phyloP scores from a whole-genome alignment of 768 basidiomycete species.

The Naganishia onofrii region DNA sequence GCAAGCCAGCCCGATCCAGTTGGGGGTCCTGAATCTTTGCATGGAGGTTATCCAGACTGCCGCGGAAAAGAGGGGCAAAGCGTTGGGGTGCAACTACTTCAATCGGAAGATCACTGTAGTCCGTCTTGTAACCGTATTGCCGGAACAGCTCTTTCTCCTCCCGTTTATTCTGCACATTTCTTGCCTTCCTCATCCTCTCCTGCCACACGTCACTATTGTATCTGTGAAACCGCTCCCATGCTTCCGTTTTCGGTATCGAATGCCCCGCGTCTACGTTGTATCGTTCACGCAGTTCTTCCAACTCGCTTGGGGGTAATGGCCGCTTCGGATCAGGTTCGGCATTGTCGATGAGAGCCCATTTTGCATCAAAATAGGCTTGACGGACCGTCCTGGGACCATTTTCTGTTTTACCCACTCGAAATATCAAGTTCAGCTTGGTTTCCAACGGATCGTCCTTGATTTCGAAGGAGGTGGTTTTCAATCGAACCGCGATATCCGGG shows the following conservation, averaged over 20 bases:
- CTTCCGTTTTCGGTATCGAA: constrained; percentile 69
- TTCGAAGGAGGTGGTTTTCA: constrained; percentile 69
- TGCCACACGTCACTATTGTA: constrained; percentile 75
- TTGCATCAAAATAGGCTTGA: constrained; percentile 75
- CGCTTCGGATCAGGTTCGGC: not conserved
- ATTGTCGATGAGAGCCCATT: constrained; percentile 63
- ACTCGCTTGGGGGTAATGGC: constrained; percentile 14
- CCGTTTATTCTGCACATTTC: constrained; percentile 56
- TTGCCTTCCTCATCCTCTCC: constrained; percentile 58
- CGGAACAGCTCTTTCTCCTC: constrained; percentile 59
- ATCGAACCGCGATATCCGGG: constrained; percentile 62
- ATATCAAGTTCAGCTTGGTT: constrained; percentile 69
- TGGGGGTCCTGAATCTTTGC: constrained; percentile 63
- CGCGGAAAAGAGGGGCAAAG: constrained; percentile 69
- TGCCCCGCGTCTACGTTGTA: constrained; percentile 54
- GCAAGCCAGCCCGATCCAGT: constrained; percentile 57
- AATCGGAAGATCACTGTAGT: constrained; percentile 49
- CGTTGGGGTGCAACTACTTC: constrained; percentile 44
- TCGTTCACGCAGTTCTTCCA: constrained; percentile 26
- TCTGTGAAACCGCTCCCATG: constrained; percentile 65
- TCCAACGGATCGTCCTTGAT: constrained; percentile 83
- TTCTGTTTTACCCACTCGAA: constrained; percentile 69
- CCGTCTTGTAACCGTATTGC: constrained; percentile 42
- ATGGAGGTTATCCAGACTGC: constrained; percentile 62
- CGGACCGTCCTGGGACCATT: constrained; percentile 68